Conservation (phyloP, 2,329 filamentous ascomycete species). For the Calonectria crousiana region DNA sequence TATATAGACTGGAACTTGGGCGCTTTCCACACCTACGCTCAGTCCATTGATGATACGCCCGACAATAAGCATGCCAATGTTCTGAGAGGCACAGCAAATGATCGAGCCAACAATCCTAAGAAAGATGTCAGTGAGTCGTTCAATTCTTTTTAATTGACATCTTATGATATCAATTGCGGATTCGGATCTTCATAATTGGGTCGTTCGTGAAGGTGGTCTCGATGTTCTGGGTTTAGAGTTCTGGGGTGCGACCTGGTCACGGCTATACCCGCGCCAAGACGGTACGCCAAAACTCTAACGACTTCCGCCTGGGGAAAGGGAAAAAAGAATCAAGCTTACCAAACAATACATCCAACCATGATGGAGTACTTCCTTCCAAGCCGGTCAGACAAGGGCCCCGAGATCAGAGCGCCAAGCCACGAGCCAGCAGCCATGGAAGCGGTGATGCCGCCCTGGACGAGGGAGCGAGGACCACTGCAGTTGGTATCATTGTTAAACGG, state of each 20-base stretch:
- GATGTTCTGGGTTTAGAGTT: neutral
- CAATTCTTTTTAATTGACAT: neutral
- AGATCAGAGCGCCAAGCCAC: slow-evolving; percentile 61
- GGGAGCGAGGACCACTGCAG: slow-evolving; percentile 52
- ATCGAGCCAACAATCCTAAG: slow-evolving; percentile 62
- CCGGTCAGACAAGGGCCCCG: slow-evolving; percentile 63
- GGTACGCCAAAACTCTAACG: neutral
- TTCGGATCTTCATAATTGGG: neutral
- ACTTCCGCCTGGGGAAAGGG: neutral
- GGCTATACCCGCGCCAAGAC: neutral
- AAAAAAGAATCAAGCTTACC: slow-evolving; percentile 52
- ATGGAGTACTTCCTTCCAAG: slow-evolving; percentile 63
- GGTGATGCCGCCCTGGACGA: slow-evolving; percentile 64
- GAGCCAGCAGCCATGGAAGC: slow-evolving; percentile 65
- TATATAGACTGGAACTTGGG: slow-evolving; percentile 75
- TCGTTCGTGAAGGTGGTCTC: neutral
- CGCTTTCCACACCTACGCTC: slow-evolving; percentile 70
- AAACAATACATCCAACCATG: slow-evolving; percentile 62
- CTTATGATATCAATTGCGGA: neutral
- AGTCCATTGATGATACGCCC: slow-evolving; percentile 72
- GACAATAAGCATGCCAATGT: slow-evolving; percentile 56
- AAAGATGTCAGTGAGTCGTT: neutral
- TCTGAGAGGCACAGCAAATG: slow-evolving; percentile 58
- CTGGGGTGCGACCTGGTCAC: neutral
- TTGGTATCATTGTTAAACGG: slow-evolving; percentile 43